Conservation (phyloP, 2,329 filamentous ascomycete species). For the Anthostomella pinea region DNA sequence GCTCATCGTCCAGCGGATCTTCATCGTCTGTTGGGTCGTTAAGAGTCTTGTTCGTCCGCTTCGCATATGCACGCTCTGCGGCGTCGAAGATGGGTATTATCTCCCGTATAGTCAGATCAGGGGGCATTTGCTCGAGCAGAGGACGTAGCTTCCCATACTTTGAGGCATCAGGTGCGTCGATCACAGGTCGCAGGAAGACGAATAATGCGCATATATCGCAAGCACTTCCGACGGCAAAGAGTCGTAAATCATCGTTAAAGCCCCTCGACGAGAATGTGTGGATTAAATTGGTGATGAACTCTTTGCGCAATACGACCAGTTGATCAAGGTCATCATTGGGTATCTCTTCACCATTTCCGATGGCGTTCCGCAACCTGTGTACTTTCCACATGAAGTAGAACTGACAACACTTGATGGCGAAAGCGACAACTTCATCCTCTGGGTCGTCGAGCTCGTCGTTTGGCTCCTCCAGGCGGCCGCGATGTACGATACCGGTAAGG, state of each 20-base stretch:
- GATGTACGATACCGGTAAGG: constrained; percentile 68
- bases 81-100: constrained; percentile 75
- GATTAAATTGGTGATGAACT: constrained; percentile 62
- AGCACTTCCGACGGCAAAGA: constrained; percentile 71
- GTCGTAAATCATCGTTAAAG: constrained; percentile 73
- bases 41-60: constrained; percentile 60
- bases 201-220: constrained; percentile 83
- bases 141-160: constrained; percentile 54
- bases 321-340: constrained; percentile 58
- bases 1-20: constrained; percentile 63
- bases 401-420: constrained; percentile 71
- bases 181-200: constrained; percentile 61
- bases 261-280: constrained; percentile 65
- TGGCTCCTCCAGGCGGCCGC: constrained; percentile 67
- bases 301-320: constrained; percentile 53
- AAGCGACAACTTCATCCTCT: constrained; percentile 75
- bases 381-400: constrained; percentile 98
- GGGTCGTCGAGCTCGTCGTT: constrained; percentile 70
- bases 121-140: constrained; percentile 67
- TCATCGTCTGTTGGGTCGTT: constrained; percentile 69
- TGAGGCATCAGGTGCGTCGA: constrained; percentile 43
- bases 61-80: constrained; percentile 75
- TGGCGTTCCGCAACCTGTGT: constrained; percentile 52
- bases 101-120: constrained; percentile 58
- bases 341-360: constrained; percentile 55